Conservation (phyloP, 2,329 filamentous ascomycete species). For the Sclerotinia trifoliorum region DNA sequence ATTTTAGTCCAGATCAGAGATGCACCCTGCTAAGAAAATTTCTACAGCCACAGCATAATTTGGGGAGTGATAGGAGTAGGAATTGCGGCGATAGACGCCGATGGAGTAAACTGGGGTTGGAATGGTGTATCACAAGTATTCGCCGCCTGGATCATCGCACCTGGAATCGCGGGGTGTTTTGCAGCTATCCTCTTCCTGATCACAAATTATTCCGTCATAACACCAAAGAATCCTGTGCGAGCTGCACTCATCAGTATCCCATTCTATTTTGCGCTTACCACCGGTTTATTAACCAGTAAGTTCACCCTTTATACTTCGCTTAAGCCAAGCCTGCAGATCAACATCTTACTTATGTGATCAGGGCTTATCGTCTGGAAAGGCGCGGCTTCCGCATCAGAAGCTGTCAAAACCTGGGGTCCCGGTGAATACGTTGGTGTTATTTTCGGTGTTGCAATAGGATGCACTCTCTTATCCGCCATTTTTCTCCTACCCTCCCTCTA, state of each 20-base stretch:
- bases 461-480: constrained; percentile 32
- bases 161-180: constrained; percentile 63
- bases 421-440: constrained; percentile 39
- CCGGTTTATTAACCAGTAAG: constrained; percentile 15
- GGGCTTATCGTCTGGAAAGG: constrained; percentile 13
- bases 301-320: constrained; percentile 34
- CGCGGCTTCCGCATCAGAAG: constrained; percentile 6
- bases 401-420: constrained; percentile 39
- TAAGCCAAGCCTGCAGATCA: constrained; percentile 27
- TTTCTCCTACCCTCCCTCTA: constrained; percentile 43
- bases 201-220: constrained; percentile 69
- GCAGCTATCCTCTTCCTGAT: constrained; percentile 68
- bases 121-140: constrained; percentile 47
- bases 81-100: constrained; percentile 63
- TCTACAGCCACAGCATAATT: constrained; percentile 59
- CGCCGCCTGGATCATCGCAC: constrained; percentile 69
- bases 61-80: constrained; percentile 68
- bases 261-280: constrained; percentile 57
- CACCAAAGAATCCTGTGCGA: constrained; percentile 67
- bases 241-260: constrained; percentile 74
- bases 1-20: neutral
- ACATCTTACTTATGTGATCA: constrained; percentile 24
- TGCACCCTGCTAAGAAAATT: neutral
- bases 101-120: constrained; percentile 67
- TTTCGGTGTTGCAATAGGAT: constrained; percentile 31